Evolutionary conservation across 768 basidiomycete genomes (phyloP), one percentile per base, ranked within the genome.

Genomic region (Termitomyces titanicus): DNA sequence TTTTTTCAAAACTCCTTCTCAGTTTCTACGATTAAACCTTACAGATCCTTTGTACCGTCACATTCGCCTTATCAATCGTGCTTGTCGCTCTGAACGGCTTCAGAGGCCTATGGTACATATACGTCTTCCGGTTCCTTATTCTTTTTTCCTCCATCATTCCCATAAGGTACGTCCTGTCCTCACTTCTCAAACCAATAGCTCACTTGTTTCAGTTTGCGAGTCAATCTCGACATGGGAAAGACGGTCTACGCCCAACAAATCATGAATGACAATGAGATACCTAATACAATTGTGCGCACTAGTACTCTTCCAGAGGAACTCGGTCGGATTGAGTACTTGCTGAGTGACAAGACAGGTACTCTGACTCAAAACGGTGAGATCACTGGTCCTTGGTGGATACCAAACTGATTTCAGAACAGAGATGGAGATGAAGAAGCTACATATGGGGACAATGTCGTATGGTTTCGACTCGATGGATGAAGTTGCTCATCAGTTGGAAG

Each of bases 201-300:
- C 61, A 17, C 52, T 34, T 22, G 13, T 40, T 20, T 6, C 67
- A 98, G 95, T 79, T 76, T 99, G 53, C 90, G 97, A n/a, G 96
- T 99, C 51, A 99, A 99, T 63, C 80, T 99, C 51, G 97, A 99
- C 70, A 98, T 99, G 95, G 97, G 97, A 54, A 99, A 99, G 73
- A 98, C 95, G 1, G 90, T 98, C 40, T 99, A 99, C 63, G 94
- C 93, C 0, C 87, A 90, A 40, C 91, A 94, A 61, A 98, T 98
- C 54, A 94, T 95, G 88, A 87, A 83, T 49, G 97, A 98, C 72
- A 66, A 63, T 43, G 93, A 98, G 70, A 99, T 99, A 61, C 93
- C 94, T 4, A 84, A 86, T 45, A 97, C 97, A 4, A 97, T 98
- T 58, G 97, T 98, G 8, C 81, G 97, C 13, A 98, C 97, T n/a